Evolutionary conservation across 2,329 filamentous ascomycete genomes (phyloP).

Genomic region (Curvularia verruculosa): DNA sequence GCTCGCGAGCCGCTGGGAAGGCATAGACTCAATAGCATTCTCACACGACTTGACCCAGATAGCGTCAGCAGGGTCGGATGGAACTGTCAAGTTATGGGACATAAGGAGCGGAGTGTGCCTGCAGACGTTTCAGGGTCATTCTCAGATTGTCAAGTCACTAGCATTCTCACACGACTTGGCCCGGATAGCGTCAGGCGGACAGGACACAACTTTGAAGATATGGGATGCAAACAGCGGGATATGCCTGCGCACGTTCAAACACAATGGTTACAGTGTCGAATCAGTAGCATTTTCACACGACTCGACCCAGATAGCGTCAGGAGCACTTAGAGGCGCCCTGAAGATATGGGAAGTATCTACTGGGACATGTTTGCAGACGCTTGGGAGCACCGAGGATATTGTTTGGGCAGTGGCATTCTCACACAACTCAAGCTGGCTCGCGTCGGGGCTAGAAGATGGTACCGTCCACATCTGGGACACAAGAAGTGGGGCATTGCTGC

Average conservation of each 20-base stretch:
- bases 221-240: background rate
- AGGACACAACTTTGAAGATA: no score
- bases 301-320: background rate
- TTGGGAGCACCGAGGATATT: no score
- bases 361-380: background rate
- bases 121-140: no score
- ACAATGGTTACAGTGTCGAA: background rate
- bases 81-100: background rate
- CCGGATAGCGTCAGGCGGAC: no score
- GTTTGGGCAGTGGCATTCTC: background rate
- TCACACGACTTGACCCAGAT: background rate
- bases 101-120: background rate
- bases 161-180: no score
- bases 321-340: background rate
- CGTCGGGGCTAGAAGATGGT: background rate
- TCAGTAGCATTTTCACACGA: background rate
- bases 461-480: background rate
- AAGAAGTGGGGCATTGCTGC: conserved; percentile 11
- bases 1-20: no score
- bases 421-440: background rate
- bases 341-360: background rate
- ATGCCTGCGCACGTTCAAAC: background rate
- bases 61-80: background rate
- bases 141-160: no score
- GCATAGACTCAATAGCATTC: background rate